Evolutionary conservation across 352 stramenopile species (phyloP), one percentile per base, ranked within the genome.

Genomic region (Thraustotheca clavata): DNA sequence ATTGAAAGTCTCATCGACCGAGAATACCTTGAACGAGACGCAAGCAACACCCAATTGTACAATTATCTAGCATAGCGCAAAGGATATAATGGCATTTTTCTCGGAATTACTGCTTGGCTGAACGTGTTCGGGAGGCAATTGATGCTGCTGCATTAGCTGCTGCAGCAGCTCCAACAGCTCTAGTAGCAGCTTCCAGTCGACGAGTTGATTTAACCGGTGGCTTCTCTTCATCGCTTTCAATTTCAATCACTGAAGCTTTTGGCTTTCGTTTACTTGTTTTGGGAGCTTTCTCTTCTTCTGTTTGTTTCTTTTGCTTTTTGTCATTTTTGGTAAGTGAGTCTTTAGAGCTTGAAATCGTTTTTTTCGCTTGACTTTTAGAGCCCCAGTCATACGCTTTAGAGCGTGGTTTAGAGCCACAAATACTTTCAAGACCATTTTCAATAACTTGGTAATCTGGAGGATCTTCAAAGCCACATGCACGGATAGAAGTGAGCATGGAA

Each of bases 1-100:
- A 94, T 96, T 36, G 87, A 96, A 71, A 91, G 78, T 49, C 76
- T 96, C 16, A 95, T 96, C 49, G 87, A 94, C 49, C 76, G 88
- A 41, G 87, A 96, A 57, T 96, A 96, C 48, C 71, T 96, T 22
- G 86, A 95, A 59, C 77, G 87, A 54, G 83, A 95, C 65, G 74
- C 84, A 5, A 75, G 54, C 35, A 90, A 95, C 67, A 67, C 57
- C 9, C 83, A 90, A 69, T 75, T 90, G 76, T 92, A 90, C 76
- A 92, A 92, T 73, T 92, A 92, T 76, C 75, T 92, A 71, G 83
- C 83, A 26, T 92, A 83, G 34, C 1, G 9, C 16, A 43, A 43
- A 46, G 39, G 39, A 46, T 46, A 46, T 46, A 1, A 18, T 20
- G 20, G 20, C 1, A 29, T 1, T 46, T 46, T n/a, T 16, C n/a